Percentiles rank a stretch among this genome's conserved stretches.
phyloP scores from a whole-genome alignment of 2,329 filamentous ascomycete genomes.

The Albifimbria verrucaria region DNA sequence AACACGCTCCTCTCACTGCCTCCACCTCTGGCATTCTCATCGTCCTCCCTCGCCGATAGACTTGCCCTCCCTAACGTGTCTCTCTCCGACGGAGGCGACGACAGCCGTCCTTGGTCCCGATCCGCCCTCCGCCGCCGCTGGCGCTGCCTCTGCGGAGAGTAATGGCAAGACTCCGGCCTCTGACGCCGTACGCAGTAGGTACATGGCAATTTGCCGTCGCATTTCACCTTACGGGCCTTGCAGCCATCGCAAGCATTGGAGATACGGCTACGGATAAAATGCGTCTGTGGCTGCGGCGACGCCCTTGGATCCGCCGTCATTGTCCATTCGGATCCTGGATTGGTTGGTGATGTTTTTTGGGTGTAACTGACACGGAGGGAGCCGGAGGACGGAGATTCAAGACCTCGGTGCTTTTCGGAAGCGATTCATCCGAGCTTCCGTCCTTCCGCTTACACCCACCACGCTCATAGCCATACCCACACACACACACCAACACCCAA shows the following conservation, averaged over 20 bases:
- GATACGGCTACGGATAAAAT: constrained; percentile 39
- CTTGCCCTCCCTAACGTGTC: constrained; percentile 7
- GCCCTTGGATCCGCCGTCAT: neutral
- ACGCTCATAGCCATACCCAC: neutral
- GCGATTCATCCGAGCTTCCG: neutral
- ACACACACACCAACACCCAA: no score
- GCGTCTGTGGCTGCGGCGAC: neutral
- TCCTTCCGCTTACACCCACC: neutral
- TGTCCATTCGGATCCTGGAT: neutral
- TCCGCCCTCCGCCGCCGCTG: constrained; percentile 29
- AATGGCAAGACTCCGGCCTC: constrained; percentile 41
- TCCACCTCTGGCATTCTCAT: neutral
- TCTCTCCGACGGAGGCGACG: constrained; percentile 16
- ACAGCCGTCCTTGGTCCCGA: neutral
- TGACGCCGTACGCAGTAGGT: constrained; percentile 44
- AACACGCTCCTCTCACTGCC: neutral
- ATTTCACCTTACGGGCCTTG: constrained; percentile 54
- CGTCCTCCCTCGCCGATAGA: constrained; percentile 10
- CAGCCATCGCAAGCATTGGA: constrained; percentile 53
- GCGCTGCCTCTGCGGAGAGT: constrained; percentile 36
- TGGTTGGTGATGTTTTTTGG: neutral
- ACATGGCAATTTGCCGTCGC: constrained; percentile 51
- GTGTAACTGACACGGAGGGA: neutral
- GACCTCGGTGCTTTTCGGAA: neutral
- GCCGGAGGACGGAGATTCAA: neutral